A percentile compares a stretch with the other conserved stretches of the same genome.
These are phyloP conservation scores for Venturia carpophila DNA, from an alignment of 2,329 filamentous ascomycete species.

Conservation along the genomic window DNA sequence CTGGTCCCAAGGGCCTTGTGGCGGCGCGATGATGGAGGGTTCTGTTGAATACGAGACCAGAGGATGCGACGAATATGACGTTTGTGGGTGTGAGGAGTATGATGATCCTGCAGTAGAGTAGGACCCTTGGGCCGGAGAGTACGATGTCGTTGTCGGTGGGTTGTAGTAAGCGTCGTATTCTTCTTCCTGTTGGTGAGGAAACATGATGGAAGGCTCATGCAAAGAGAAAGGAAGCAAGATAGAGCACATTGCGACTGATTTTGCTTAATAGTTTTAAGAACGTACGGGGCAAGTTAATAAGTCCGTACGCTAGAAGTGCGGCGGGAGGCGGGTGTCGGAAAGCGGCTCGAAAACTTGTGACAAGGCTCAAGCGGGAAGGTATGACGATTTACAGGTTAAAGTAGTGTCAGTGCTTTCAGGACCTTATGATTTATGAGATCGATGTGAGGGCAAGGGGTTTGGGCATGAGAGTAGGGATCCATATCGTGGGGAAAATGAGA, in stretches of 20 bases:
- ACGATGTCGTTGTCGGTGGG: not conserved
- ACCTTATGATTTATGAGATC: not conserved
- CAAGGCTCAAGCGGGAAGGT: conserved; percentile 8
- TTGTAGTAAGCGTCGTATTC: conserved; percentile 5
- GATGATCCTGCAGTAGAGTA: not conserved
- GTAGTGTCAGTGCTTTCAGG: conserved; percentile 7
- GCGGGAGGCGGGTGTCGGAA: conserved; percentile 10
- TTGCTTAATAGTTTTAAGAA: not conserved
- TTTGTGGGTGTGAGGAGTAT: not conserved
- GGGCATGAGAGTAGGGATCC: not conserved
- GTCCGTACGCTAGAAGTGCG: conserved; percentile 6
- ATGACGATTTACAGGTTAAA: not conserved
- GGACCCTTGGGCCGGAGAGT: not conserved
- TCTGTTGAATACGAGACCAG: not conserved
- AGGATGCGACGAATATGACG: not conserved
- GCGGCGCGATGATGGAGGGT: not conserved
- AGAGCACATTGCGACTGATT: conserved; percentile 1
- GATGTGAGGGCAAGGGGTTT: not conserved
- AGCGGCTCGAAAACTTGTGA: conserved; percentile 1
- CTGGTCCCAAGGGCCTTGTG: not conserved
- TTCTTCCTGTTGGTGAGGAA: conserved; percentile 9
- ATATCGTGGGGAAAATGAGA: conserved; percentile 3
- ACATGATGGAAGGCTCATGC: conserved; percentile 7
- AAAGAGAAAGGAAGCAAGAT: not conserved
- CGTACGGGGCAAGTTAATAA: not conserved